Percentiles rank a stretch among this genome's conserved stretches.
phyloP scores from a whole-genome alignment of 2,329 filamentous ascomycete species.

The Chaetomium sp. region DNA sequence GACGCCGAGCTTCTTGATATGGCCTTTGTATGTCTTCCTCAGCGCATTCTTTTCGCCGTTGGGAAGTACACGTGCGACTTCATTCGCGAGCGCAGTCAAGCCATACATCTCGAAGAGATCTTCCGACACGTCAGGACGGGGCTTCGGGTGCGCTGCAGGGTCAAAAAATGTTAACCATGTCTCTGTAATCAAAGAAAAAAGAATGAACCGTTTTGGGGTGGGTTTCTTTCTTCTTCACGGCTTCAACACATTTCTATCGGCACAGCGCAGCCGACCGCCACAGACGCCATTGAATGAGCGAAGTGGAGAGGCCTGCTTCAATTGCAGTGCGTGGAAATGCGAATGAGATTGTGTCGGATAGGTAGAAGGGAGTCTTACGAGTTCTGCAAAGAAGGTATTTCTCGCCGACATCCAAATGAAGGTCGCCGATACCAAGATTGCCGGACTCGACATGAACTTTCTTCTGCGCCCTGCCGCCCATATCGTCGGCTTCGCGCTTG shows the following conservation, averaged over 20 bases:
- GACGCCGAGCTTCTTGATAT: conserved; percentile 58
- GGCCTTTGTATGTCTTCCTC: conserved; percentile 62
- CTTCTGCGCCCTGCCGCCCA: conserved; percentile 51
- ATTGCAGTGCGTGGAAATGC: neutral
- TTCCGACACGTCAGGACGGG: conserved; percentile 43
- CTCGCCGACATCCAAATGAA: conserved; percentile 59
- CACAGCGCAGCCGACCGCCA: conserved; percentile 4
- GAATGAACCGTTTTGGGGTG: neutral
- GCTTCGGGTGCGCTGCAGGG: conserved; percentile 42
- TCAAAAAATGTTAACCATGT: conserved; percentile 27
- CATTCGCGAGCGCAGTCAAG: conserved; percentile 49
- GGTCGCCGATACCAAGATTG: conserved; percentile 56
- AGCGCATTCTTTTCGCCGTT: conserved; percentile 62
- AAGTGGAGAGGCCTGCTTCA: conserved; percentile 2
- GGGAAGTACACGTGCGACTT: conserved; percentile 56
- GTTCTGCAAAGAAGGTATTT: conserved; percentile 62
- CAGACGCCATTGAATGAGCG: conserved; percentile 13
- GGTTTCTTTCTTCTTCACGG: neutral
- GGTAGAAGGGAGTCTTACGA: conserved; percentile 54
- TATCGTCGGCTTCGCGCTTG: conserved; percentile 53
- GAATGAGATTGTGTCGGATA: conserved; percentile 15
- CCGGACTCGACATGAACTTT: conserved; percentile 57
- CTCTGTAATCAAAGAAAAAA: conserved; percentile 9
- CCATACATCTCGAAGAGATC: conserved; percentile 56
- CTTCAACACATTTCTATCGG: neutral